Percentiles rank a stretch among this genome's conserved stretches.
Evolutionary conservation across 495 filamentous ascomycete genomes (phyloP).

Genomic region (Terfezia claveryi): DNA sequence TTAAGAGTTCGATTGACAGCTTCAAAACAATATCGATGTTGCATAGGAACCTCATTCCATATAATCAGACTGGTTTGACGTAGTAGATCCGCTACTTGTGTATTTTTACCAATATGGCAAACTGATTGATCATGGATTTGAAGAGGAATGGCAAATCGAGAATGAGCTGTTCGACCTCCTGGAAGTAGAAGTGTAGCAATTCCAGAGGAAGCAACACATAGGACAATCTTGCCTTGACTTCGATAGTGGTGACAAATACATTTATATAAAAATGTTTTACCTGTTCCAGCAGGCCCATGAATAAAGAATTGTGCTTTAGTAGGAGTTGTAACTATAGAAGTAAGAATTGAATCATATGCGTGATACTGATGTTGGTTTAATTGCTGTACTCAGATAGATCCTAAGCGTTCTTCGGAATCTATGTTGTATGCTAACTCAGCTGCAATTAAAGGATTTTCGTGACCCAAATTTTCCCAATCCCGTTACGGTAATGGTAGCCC

Average conservation of each 20-base stretch:
- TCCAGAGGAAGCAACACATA: conserved; percentile 9
- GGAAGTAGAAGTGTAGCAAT: conserved; percentile 7
- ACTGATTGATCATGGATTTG: conserved; percentile 3
- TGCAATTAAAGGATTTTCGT: neutral
- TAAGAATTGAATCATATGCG: neutral
- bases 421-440: neutral
- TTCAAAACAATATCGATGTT: neutral
- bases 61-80: neutral
- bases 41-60: conserved; percentile 2
- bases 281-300: conserved; percentile 1
- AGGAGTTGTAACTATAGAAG: neutral
- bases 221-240: conserved; percentile 6
- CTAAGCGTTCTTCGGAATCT: neutral
- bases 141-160: conserved; percentile 9
- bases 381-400: neutral
- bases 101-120: conserved; percentile 4
- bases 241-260: conserved; percentile 4
- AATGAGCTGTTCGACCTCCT: conserved; percentile 2
- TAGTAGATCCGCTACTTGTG: neutral
- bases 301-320: conserved; percentile 6
- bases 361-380: neutral
- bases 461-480: neutral
- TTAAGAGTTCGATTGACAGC: neutral
- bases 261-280: conserved; percentile 12
- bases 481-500: neutral